These are phyloP conservation scores for Amanita exitialis DNA, from an alignment of 768 basidiomycete species.

Conservation along the genomic window DNA sequence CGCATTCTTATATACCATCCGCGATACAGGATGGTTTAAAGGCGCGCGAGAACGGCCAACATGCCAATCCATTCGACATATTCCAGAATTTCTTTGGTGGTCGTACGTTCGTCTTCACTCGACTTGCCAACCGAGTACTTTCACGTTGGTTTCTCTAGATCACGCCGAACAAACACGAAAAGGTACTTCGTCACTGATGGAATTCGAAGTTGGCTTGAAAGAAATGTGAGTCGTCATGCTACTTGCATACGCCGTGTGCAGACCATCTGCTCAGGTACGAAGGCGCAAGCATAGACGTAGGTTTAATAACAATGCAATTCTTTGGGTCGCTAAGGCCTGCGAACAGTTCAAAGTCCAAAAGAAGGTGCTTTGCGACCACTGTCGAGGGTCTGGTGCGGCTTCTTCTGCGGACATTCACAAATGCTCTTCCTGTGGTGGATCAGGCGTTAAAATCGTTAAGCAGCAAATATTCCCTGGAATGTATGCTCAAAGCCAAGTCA, in stretches of 20 bases:
- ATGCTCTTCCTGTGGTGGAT: slow-evolving; percentile 78
- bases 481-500: slow-evolving; percentile 81
- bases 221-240: slow-evolving; percentile 51
- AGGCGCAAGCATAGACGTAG: slow-evolving; percentile 77
- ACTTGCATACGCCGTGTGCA: not conserved
- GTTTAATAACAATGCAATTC: slow-evolving; percentile 14
- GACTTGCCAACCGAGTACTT: not conserved
- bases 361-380: slow-evolving; percentile 90
- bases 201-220: slow-evolving; percentile 79
- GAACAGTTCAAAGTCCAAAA: slow-evolving; percentile 86
- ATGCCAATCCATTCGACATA: slow-evolving; percentile 88
- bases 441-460: slow-evolving; percentile 75
- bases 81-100: slow-evolving; percentile 92
- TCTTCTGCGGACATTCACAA: slow-evolving; percentile 80
- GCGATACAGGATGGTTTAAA: slow-evolving; percentile 71
- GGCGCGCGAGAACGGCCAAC: slow-evolving; percentile 82
- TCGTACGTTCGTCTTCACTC: slow-evolving; percentile 31
- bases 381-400: slow-evolving; percentile 90
- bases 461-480: slow-evolving; percentile 98
- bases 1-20: slow-evolving; percentile 7
- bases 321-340: slow-evolving; percentile 6
- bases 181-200: slow-evolving; percentile 67
- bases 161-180: slow-evolving; percentile 57
- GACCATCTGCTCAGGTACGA: slow-evolving; percentile 45
- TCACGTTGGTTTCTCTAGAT: slow-evolving; percentile 18